Evolutionary conservation across 257 asterid genomes (phyloP).

Genomic region (Petrea volubilis): DNA sequence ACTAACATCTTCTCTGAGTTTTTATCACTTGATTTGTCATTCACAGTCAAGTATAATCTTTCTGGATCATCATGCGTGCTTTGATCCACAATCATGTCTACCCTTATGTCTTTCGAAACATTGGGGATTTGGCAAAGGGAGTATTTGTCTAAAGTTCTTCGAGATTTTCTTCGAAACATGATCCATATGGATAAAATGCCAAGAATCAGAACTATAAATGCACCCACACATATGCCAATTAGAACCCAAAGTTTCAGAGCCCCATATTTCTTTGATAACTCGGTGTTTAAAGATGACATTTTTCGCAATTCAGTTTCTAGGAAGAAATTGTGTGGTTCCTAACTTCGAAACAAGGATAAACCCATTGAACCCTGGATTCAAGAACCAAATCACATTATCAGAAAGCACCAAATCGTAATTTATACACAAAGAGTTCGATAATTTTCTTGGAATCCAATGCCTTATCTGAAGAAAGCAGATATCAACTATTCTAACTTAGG

Average conservation of each 20-base stretch:
- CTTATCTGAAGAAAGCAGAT: background rate
- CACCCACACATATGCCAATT: slow-evolving; percentile 72
- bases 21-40: slow-evolving; percentile 64
- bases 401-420: slow-evolving; percentile 22
- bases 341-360: slow-evolving; percentile 21
- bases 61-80: slow-evolving; percentile 44
- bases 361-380: slow-evolving; percentile 56
- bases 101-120: slow-evolving; percentile 76
- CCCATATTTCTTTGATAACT: slow-evolving; percentile 65
- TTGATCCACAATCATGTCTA: slow-evolving; percentile 63
- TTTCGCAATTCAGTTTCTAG: slow-evolving; percentile 24
- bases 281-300: slow-evolving; percentile 69
- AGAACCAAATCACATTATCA: slow-evolving; percentile 26
- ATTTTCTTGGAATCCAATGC: background rate
- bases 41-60: slow-evolving; percentile 47
- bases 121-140: slow-evolving; percentile 69
- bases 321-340: slow-evolving; percentile 13
- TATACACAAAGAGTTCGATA: background rate
- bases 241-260: slow-evolving; percentile 85
- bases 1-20: slow-evolving; percentile 66
- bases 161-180: slow-evolving; percentile 63
- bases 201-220: slow-evolving; percentile 68
- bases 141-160: slow-evolving; percentile 50
- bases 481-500: background rate
- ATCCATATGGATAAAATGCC: slow-evolving; percentile 77